phyloP scores from a whole-genome alignment of 129 eudicot species.

The Rutidosis leptorrhynchoides region DNA sequence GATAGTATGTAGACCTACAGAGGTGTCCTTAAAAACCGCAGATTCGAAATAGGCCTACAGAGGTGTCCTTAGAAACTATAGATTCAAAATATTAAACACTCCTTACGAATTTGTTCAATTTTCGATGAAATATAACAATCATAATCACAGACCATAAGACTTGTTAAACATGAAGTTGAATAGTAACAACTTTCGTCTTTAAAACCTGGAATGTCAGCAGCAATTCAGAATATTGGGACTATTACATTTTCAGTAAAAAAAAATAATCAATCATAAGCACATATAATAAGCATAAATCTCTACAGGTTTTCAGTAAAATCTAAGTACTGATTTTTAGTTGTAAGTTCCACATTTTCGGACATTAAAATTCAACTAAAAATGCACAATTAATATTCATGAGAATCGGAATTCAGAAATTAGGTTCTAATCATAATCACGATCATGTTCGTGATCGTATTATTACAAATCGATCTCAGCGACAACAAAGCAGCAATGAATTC shows the following conservation, averaged over 20 bases:
- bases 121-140: slow-evolving; percentile 1
- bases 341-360: not conserved
- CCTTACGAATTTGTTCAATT: not conserved
- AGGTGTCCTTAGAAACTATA: slow-evolving; percentile 7
- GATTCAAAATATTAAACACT: not conserved
- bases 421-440: slow-evolving; percentile 1
- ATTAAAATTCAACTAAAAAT: not conserved
- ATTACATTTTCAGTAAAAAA: not conserved
- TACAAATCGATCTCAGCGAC: slow-evolving; percentile 7
- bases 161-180: not conserved
- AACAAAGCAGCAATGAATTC: slow-evolving; percentile 13
- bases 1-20: not conserved
- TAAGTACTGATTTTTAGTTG: not conserved
- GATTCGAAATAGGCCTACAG: not conserved
- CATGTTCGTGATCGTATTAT: slow-evolving; percentile 6
- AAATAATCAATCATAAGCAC: not conserved
- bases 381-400: not conserved
- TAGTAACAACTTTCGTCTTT: slow-evolving; percentile 4
- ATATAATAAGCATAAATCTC: not conserved
- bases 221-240: not conserved
- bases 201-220: not conserved
- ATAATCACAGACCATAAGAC: slow-evolving; percentile 13
- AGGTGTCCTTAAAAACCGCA: slow-evolving; percentile 7
- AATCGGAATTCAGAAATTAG: not conserved
- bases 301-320: slow-evolving; percentile 1